Evolutionary conservation across 495 filamentous ascomycete species (phyloP).

Genomic region (Daldinia bambusicola): DNA sequence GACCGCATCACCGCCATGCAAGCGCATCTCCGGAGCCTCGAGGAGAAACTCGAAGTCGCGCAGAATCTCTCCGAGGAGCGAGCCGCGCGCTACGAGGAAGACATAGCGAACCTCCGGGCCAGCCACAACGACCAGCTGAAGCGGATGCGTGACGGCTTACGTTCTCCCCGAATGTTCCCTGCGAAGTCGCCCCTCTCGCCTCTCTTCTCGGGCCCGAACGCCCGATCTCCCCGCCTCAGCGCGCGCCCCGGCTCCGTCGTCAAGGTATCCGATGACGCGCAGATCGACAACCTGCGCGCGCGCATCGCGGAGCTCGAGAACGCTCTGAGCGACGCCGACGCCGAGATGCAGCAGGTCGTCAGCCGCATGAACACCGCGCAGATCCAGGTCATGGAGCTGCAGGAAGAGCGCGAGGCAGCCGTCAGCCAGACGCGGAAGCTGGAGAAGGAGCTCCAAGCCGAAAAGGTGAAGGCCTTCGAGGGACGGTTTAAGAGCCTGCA

Average conservation of each 20-base stretch:
- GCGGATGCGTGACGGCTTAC: constrained; percentile 69
- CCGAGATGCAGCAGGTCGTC: constrained; percentile 95
- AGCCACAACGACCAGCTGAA: constrained; percentile 80
- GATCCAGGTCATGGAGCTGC: constrained; percentile 91
- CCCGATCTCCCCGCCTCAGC: constrained; percentile 61
- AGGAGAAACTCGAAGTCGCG: constrained; percentile 83
- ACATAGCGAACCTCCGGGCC: constrained; percentile 77
- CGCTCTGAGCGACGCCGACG: constrained; percentile 81
- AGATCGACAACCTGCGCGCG: constrained; percentile 78
- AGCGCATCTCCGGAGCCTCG: constrained; percentile 76
- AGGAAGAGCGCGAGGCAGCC: constrained; percentile 91
- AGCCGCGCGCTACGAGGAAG: constrained; percentile 84
- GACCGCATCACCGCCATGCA: constrained; percentile 86
- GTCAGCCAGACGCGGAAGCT: constrained; percentile 82
- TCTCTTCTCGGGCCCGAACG: constrained; percentile 61
- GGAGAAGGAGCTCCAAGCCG: constrained; percentile 64
- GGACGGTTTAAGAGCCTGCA: constrained; percentile 54
- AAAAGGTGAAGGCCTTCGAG: constrained; percentile 59
- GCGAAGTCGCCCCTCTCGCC: constrained; percentile 71
- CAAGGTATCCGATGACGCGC: constrained; percentile 64
- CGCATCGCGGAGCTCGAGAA: constrained; percentile 83
- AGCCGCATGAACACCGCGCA: constrained; percentile 91
- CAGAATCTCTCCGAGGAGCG: constrained; percentile 89
- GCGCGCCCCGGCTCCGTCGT: constrained; percentile 54
- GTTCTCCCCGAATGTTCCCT: constrained; percentile 56